Evolutionary conservation across 495 filamentous ascomycete species (phyloP), one percentile per base, ranked within the genome.

Genomic region (Lepidopterella palustris): DNA sequence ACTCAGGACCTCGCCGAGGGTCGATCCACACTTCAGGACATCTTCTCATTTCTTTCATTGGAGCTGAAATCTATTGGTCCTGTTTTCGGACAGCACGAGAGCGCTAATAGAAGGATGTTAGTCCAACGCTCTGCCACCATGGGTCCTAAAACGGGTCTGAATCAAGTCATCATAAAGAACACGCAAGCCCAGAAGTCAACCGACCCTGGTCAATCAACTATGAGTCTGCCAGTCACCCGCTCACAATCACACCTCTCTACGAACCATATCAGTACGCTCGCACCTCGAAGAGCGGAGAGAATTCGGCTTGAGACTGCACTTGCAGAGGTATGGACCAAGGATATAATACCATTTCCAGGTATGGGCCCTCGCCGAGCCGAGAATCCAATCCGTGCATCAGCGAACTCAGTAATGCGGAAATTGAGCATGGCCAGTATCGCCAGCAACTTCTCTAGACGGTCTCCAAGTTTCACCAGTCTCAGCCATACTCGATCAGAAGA

Each of bases 111-210:
- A 58, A 82, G 85, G 63, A 83, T 90, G 63, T 95, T 91, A 6
- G 85, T 96, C 66, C 87, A 92, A 63, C 81, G 88, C 39, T 81
- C 88, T 23, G 81, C 84, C 11, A 85, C 88, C 4, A 76, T 87
- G 64, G 77, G 84, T 10, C 80, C 79, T 27, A 85, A 78, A 67
- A 80, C 79, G 13, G 77, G 80, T 55, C 75, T 79, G 47, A 83
- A 71, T 73, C 86, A 92, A 64, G 85, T 97, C 40, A 87, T 96
- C 35, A 90, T 98, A 68, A 91, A 88, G 66, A 95, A 95, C 64
- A 97, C 93, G 1, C 84, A 86, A 68, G 83, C 81, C 20, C 78
- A 83, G 24, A 85, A 87, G 59, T 82, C 84, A 1, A 69, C 73
- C 5, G 77, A 77, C 11, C 52, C 70, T 53, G 69, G 45, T 57